A percentile compares a stretch with the other conserved stretches of the same genome.
Evolutionary conservation across 345 rosid genomes (phyloP).

Genomic region (Moricandia moricandioides): DNA sequence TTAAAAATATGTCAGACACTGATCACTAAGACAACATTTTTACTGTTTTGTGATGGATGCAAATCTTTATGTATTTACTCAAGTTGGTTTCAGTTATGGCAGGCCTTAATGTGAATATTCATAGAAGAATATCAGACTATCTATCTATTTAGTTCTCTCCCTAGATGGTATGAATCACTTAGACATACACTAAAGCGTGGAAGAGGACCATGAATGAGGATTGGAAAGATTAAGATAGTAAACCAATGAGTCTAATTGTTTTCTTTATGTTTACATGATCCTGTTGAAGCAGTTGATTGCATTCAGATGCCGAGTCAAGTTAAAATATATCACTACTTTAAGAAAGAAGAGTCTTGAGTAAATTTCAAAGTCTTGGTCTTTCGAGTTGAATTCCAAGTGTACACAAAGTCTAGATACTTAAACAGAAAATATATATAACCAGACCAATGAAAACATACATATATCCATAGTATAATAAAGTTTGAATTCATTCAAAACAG

Average conservation of each 20-base stretch:
- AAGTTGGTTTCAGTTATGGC: not conserved
- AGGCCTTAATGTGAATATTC: not conserved
- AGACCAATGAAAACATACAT: not conserved
- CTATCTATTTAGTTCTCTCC: not conserved
- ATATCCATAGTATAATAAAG: not conserved
- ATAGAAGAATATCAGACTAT: not conserved
- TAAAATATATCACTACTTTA: not conserved
- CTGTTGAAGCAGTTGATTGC: not conserved
- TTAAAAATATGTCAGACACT: no score
- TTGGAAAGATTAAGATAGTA: not conserved
- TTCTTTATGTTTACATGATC: not conserved
- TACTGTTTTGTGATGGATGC: not conserved
- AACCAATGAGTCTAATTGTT: not conserved
- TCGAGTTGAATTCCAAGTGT: not conserved
- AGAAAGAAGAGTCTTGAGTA: not conserved
- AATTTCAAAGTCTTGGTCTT: conserved; percentile 10
- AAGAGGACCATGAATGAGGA: not conserved
- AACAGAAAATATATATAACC: not conserved
- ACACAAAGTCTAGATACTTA: not conserved
- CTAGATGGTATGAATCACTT: not conserved
- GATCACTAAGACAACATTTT: not conserved
- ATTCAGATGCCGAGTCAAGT: conserved; percentile 2
- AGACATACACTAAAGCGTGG: not conserved
- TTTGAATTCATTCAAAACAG: not conserved
- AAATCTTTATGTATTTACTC: not conserved